Evolutionary conservation across 108 stramenopile genomes (phyloP).

Genomic region (Fistulifera pelliculosa): DNA sequence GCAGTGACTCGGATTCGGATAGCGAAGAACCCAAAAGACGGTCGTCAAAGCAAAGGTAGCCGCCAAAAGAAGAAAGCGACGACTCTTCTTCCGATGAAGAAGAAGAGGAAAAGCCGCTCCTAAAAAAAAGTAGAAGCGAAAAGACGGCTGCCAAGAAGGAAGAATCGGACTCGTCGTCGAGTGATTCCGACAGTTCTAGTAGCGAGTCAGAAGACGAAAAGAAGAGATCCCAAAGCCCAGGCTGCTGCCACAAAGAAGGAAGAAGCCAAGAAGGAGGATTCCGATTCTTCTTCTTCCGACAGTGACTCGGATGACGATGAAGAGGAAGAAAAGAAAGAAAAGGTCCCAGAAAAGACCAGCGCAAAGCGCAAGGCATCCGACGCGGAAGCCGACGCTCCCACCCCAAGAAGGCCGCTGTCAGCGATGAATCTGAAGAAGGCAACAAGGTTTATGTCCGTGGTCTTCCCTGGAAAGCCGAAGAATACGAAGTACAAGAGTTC

Average conservation of each 20-base stretch:
- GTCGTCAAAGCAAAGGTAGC: conserved; percentile 13
- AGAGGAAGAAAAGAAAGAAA: conserved; percentile 28
- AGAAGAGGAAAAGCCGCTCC: conserved; percentile 6
- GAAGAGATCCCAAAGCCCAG: conserved; percentile 14
- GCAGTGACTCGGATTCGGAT: conserved; percentile 7
- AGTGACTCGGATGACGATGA: conserved; percentile 25
- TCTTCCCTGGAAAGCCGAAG: conserved; percentile 86
- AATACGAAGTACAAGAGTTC: conserved; percentile 85
- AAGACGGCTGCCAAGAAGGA: conserved; percentile 18
- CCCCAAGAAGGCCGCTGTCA: conserved; percentile 26
- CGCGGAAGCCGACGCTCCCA: conserved; percentile 16
- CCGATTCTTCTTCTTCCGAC: conserved; percentile 19
- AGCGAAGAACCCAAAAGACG: conserved; percentile 12
- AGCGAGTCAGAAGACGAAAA: conserved; percentile 22
- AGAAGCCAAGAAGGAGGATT: conserved; percentile 25
- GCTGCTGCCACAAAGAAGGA: too few relatives aligned
- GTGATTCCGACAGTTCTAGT: conserved; percentile 5
- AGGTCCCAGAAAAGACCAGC: conserved; percentile 3
- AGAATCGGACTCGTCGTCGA: conserved; percentile 11
- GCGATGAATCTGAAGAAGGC: conserved; percentile 17
- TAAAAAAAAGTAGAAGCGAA: conserved; percentile 15
- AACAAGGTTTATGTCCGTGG: conserved; percentile 86
- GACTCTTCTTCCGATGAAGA: conserved; percentile 6
- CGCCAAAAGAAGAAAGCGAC: conserved; percentile 3
- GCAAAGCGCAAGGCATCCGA: conserved; percentile 67